Evolutionary conservation across 2,329 filamentous ascomycete genomes (phyloP), one percentile per base, ranked within the genome.

Genomic region (Colletotrichum kahawae): DNA sequence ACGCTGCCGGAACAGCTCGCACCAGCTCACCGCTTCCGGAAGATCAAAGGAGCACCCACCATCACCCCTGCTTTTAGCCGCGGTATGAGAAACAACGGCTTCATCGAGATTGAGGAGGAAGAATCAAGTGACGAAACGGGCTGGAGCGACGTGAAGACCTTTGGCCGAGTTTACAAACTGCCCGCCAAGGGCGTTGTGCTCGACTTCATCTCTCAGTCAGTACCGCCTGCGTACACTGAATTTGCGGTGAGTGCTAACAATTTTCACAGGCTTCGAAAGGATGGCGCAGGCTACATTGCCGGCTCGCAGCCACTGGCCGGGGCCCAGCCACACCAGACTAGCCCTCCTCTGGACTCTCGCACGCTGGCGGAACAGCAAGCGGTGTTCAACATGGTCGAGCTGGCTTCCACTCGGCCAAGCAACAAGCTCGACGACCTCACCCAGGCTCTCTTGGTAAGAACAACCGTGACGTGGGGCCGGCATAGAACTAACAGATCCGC

Each of bases 201-300:
- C 14, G 92, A 95, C 81, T 95, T 98, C 82, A 91, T 98, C 64
- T 86, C 90, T 74, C 87, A 88, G 90, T 92, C 83, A 83, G 90
- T 86, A 29, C 16, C 3, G 31, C 21, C 34, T 29, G 18, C 33
- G 24, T 24, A 5, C 29, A 33, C 21, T 56, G 6, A 21, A 18
- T 64, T 24, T 70, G 27, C 43, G 60, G 9, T n/a, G 57, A 79
- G 67, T 48, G 57, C 57, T 77, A 59, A 80, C 70, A 18, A 13
- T 27, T 27, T 7, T 59, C 59, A 33, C 33, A 86, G 84, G 71
- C 73, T 86, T 59, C 83, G 83, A 29, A 83, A 80, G n/a, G 80
- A 82, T 78, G 83, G 84, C 21, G 84, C 84, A 76, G 84, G 85
- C 62, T 84, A 84, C 66, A 83, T 83, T 24, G 76, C 80, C 29